Evolutionary conservation across 768 basidiomycete species (phyloP).

Genomic region (Rhodotorula paludigena): DNA sequence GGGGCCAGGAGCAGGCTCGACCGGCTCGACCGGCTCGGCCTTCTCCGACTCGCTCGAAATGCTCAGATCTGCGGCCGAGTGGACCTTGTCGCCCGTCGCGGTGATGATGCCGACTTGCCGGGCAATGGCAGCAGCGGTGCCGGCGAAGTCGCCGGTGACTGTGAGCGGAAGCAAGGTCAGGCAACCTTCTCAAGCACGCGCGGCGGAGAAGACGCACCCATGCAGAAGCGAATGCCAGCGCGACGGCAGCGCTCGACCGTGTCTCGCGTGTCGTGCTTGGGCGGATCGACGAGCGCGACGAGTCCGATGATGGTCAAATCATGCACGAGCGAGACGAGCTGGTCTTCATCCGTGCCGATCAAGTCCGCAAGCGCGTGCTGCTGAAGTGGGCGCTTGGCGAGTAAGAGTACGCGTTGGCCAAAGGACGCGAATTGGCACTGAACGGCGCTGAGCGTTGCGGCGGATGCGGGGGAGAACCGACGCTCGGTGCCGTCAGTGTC

Average conservation of each 20-base stretch:
- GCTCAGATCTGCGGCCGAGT: not conserved
- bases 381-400: conserved; percentile 54
- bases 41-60: not conserved
- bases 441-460: conserved; percentile 42
- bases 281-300: conserved; percentile 61
- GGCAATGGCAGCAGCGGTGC: conserved; percentile 61
- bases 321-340: conserved; percentile 50
- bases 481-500: conserved; percentile 47
- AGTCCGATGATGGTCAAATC: conserved; percentile 58
- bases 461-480: no score
- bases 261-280: conserved; percentile 56
- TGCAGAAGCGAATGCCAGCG: conserved; percentile 61
- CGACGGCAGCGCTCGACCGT: conserved; percentile 48
- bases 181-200: not conserved
- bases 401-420: conserved; percentile 62
- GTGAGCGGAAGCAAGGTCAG: not conserved
- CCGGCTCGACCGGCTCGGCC: conserved; percentile 23
- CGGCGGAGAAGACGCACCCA: conserved; percentile 45
- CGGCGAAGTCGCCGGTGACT: conserved; percentile 53
- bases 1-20: conserved; percentile 37
- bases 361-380: not conserved
- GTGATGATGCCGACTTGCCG: conserved; percentile 59
- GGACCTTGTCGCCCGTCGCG: not conserved
- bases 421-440: conserved; percentile 54
- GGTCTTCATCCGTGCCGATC: conserved; percentile 45